These are phyloP conservation scores for Caryocar brasiliense DNA, from an alignment of 441 rosid genomes.

Conservation along the genomic window DNA sequence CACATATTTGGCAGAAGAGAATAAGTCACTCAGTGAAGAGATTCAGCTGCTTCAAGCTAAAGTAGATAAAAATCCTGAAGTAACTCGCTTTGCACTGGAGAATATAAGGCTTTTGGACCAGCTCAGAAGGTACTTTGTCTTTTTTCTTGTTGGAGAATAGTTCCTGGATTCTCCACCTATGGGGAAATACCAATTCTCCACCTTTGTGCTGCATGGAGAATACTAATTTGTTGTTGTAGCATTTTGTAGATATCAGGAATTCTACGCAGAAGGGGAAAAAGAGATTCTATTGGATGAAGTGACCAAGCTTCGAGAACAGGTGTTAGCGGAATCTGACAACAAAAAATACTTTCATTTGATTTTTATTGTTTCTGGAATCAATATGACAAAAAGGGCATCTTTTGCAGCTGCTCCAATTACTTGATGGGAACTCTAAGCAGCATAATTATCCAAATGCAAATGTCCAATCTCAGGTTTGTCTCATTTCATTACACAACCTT, in stretches of 20 bases:
- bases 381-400: constrained; percentile 6
- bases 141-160: neutral
- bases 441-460: constrained; percentile 26
- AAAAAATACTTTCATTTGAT: too few relatives aligned
- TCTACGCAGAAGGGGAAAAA: constrained; percentile 95
- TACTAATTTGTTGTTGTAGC: too few relatives aligned
- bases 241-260: constrained; percentile 85
- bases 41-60: constrained; percentile 83
- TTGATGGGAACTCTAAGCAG: constrained; percentile 41
- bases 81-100: constrained; percentile 92
- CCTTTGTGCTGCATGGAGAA: too few relatives aligned
- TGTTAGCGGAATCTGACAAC: constrained; percentile 31
- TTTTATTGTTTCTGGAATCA: too few relatives aligned
- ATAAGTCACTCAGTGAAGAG: constrained; percentile 63
- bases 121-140: constrained; percentile 58
- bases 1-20: constrained; percentile 67
- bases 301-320: constrained; percentile 70
- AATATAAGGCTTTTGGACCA: constrained; percentile 92
- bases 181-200: too few relatives aligned
- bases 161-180: neutral
- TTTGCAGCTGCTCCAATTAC: constrained; percentile 60
- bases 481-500: neutral
- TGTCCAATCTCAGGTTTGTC: constrained; percentile 49
- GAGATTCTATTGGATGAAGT: constrained; percentile 73
- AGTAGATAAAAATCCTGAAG: constrained; percentile 89